These are phyloP conservation scores for Candida multigemmis DNA, from an alignment of 805 yeast species.

Conservation along the genomic window DNA sequence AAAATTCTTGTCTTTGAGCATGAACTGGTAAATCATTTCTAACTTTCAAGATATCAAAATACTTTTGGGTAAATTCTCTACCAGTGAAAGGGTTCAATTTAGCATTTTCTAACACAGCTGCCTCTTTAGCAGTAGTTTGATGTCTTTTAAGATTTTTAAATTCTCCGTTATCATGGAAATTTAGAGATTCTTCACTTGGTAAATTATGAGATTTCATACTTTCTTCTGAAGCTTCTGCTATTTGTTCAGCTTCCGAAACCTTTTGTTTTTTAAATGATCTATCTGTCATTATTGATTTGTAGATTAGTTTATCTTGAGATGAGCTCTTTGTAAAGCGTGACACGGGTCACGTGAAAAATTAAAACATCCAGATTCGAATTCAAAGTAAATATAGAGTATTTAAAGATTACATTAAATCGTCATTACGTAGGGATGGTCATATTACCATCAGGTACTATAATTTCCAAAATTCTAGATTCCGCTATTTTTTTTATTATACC, in stretches of 20 bases:
- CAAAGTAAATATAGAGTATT: too few relatives aligned
- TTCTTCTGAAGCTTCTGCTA: slow-evolving; percentile 62
- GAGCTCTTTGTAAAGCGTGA: too few relatives aligned
- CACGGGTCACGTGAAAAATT: too few relatives aligned
- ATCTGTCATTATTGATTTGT: slow-evolving; percentile 12
- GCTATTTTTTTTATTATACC: too few relatives aligned
- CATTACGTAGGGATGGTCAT: too few relatives aligned
- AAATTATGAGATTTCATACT: slow-evolving; percentile 42
- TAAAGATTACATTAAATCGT: too few relatives aligned
- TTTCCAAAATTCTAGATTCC: too few relatives aligned
- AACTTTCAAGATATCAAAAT: slow-evolving; percentile 65
- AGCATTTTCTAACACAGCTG: slow-evolving; percentile 49
- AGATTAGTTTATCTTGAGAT: too few relatives aligned
- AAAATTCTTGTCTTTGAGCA: slow-evolving; percentile 83
- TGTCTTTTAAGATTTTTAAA: slow-evolving; percentile 43
- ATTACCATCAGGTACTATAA: too few relatives aligned
- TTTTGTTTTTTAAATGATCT: slow-evolving; percentile 43
- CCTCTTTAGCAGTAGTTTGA: slow-evolving; percentile 57
- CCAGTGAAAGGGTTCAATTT: slow-evolving; percentile 77
- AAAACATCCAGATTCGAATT: too few relatives aligned
- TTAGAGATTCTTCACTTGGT: slow-evolving; percentile 23
- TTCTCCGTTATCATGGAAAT: slow-evolving; percentile 60
- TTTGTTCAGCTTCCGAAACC: slow-evolving; percentile 51
- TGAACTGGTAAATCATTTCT: slow-evolving; percentile 92
- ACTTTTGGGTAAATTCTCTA: slow-evolving; percentile 46